Conservation (phyloP, 2,329 filamentous ascomycete genomes). For the Plectosphaerella sp. region DNA sequence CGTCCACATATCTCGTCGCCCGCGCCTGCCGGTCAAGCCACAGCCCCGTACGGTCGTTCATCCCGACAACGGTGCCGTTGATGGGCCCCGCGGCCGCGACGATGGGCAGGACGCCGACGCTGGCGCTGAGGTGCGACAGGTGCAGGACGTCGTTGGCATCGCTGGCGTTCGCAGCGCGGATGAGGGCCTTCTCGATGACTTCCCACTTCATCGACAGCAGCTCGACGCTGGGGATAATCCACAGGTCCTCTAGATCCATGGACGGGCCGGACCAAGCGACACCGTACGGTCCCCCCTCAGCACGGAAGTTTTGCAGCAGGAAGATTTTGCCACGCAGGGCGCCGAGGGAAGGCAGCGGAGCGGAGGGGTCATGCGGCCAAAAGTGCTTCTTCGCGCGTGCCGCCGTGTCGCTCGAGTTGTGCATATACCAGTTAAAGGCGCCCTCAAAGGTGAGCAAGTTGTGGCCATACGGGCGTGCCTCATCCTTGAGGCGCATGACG, state of each 20-base stretch:
- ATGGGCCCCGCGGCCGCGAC: slow-evolving; percentile 43
- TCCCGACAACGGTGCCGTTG: slow-evolving; percentile 36
- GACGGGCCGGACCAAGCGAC: slow-evolving; percentile 38
- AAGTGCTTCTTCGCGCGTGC: slow-evolving; percentile 1
- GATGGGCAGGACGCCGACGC: slow-evolving; percentile 43
- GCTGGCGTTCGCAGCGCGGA: slow-evolving; percentile 25
- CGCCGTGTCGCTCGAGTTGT: slow-evolving; percentile 26
- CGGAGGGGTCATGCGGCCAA: slow-evolving; percentile 19
- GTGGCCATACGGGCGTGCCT: slow-evolving; percentile 30
- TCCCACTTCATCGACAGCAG: slow-evolving; percentile 43
- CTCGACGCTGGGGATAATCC: slow-evolving; percentile 36
- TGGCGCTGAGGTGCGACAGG: slow-evolving; percentile 42
- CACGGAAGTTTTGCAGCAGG: slow-evolving; percentile 41
- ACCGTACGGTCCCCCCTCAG: slow-evolving; percentile 30
- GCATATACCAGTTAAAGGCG: slow-evolving; percentile 36
- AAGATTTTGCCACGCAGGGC: slow-evolving; percentile 40
- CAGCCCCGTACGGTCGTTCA: slow-evolving; percentile 44
- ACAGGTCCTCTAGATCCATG: slow-evolving; percentile 43
- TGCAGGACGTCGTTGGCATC: slow-evolving; percentile 33
- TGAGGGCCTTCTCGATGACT: slow-evolving; percentile 35
- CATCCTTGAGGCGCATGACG: slow-evolving; percentile 46
- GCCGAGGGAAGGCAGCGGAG: slow-evolving; percentile 37
- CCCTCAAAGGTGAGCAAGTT: slow-evolving; percentile 38
- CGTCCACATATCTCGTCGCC: background rate
- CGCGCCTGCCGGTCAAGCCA: slow-evolving; percentile 25